phyloP scores from a whole-genome alignment of 225 moss, liverwort and hornwort species.

The Antitrichia curtipendula region DNA sequence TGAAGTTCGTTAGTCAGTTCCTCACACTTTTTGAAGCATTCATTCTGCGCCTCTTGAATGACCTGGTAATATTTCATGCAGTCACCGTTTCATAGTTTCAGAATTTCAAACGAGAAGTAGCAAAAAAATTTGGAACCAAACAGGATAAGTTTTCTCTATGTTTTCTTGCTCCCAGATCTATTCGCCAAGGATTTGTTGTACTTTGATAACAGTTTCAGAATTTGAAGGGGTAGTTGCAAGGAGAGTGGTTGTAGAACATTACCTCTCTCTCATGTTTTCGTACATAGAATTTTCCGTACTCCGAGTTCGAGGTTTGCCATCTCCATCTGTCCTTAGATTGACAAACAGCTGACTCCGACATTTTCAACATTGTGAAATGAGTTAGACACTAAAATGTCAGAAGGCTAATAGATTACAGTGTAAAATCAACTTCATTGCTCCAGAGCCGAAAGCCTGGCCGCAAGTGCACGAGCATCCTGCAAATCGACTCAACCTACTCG shows the following conservation, averaged over 20 bases:
- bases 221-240: neutral
- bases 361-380: neutral
- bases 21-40: constrained; percentile 29
- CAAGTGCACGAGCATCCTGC: neutral
- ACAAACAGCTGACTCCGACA: neutral
- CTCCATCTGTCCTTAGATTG: constrained; percentile 30
- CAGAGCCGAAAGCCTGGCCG: neutral
- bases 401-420: neutral
- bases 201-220: neutral
- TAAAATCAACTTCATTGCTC: neutral
- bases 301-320: constrained; percentile 52
- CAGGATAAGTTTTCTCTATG: neutral
- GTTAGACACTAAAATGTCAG: neutral
- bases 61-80: constrained; percentile 3
- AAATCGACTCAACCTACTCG: neutral
- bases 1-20: constrained; percentile 22
- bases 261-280: constrained; percentile 26
- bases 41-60: constrained; percentile 13
- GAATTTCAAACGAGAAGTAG: neutral
- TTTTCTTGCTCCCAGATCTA: neutral
- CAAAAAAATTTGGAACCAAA: neutral
- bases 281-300: constrained; percentile 47
- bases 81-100: neutral
- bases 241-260: neutral
- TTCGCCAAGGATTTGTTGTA: neutral